Conservation (phyloP, 108 stramenopile species). For the Asterionellopsis glacialis region DNA sequence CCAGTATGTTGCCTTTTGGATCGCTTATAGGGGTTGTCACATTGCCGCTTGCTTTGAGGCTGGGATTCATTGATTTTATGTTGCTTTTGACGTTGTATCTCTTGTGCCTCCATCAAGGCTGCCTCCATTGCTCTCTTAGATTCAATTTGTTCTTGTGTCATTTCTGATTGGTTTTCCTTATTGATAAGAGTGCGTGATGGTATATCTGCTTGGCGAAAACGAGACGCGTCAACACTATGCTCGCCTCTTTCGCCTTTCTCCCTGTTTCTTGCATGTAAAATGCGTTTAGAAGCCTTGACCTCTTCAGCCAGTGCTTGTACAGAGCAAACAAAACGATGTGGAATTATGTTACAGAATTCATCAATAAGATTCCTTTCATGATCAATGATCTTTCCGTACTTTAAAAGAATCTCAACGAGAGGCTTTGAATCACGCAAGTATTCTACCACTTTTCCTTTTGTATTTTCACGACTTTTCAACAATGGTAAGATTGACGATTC, state of each 20-base stretch:
- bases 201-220: background rate
- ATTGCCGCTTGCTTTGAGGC: background rate
- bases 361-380: background rate
- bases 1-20: background rate
- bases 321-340: background rate
- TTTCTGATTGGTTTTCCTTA: background rate
- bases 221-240: background rate
- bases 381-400: conserved; percentile 2
- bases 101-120: conserved; percentile 2
- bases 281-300: background rate
- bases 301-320: conserved; percentile 14
- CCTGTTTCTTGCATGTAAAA: conserved; percentile 1
- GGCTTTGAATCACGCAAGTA: conserved; percentile 5
- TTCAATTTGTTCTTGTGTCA: background rate
- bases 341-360: conserved; percentile 7
- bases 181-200: background rate
- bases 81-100: background rate
- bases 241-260: conserved; percentile 5
- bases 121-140: conserved; percentile 4
- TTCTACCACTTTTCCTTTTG: background rate
- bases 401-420: conserved; percentile 4
- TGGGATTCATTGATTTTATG: background rate
- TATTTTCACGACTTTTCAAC: conserved; percentile 11
- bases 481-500: conserved; percentile 16
- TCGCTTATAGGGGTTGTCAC: background rate